Base-by-base conservation (phyloP, 371 early-diverging fungal species). In the Sporodiniella umbellata region DNA sequence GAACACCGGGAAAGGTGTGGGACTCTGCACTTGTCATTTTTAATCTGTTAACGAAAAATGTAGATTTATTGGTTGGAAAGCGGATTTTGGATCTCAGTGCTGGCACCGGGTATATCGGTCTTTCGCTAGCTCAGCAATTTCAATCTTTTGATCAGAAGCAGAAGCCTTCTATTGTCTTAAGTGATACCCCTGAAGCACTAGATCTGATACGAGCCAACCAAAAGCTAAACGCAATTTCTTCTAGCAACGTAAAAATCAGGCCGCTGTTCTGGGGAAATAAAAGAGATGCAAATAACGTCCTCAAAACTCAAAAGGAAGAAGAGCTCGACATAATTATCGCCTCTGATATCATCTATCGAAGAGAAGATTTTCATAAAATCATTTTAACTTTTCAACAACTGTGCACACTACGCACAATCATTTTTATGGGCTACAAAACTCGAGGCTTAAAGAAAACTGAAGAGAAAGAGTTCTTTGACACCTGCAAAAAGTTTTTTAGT, bases 381-480 rank as follows among this genome's bases (percentile, higher is more conserved):
- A 52, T 80, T 4, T 62, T 62, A 14, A 64, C 70, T 0, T 45
- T 61, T 26, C 28, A 38, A 12, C 49, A 56, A 1, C 19, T 61
- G 6, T 33, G 38, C 19, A 31, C 30, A 21, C n/a, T 19, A 10
- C 14, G 26, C 12, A 64, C 72, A 0, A 54, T 56, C 14, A 68
- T 82, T 7, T 78, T 68, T 33, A 48, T 84, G 33, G 81, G 81
- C 0, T 81, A 80, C 58, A 84, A 84, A 50, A 74, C 64, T 15
- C 61, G 84, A 19, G 77, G 70, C 1, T 33, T 82, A 4, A 57
- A 56, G 5, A 50, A 38, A 0, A 53, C 51, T 5, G 73, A 68
- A 21, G 84, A 84, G 45, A 30, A 23, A 1, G 11, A 26, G 4
- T 84, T 84, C 43, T 82, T 84, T 60, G 28, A 59, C 3, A 30